Conservation (phyloP, 179 eudicot species). For the Spinacia oleracea region DNA sequence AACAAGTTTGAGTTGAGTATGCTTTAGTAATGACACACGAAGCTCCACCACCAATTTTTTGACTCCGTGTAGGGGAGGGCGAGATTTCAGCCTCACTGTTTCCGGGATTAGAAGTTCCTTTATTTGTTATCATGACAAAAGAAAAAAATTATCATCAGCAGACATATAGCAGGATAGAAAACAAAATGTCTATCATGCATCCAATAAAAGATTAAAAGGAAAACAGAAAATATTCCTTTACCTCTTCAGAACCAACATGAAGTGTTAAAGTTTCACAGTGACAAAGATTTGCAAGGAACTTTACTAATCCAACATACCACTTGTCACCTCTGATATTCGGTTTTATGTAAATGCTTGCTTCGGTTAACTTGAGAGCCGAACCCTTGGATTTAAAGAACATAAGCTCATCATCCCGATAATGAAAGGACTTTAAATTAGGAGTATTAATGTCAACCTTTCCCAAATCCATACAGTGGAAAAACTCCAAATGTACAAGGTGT, state of each 20-base stretch:
- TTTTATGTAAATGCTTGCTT: conserved; percentile 10
- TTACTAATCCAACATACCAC: conserved; percentile 5
- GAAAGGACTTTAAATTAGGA: conserved; percentile 12
- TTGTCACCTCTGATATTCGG: conserved; percentile 1
- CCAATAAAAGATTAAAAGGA: not conserved
- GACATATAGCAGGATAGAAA: not conserved
- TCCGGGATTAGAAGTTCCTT: conserved; percentile 7
- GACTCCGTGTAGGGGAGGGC: conserved; percentile 16
- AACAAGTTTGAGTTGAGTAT: not conserved
- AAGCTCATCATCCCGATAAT: not conserved
- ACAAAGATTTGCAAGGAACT: conserved; percentile 18
- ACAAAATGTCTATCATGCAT: not conserved
- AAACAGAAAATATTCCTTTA: not conserved
- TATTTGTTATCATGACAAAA: not conserved
- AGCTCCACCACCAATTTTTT: conserved; percentile 7
- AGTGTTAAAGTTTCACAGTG: not conserved
- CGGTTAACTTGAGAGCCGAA: conserved; percentile 2
- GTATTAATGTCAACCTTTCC: not conserved
- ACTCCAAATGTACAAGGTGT: not conserved
- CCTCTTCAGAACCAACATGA: conserved; percentile 6
- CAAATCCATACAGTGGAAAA: not conserved
- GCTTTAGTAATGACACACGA: not conserved
- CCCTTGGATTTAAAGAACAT: not conserved
- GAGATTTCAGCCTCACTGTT: conserved; percentile 10
- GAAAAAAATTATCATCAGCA: too few relatives aligned